Evolutionary conservation across 148 eudicot genomes (phyloP).

Genomic region (Rhododendron molle): DNA sequence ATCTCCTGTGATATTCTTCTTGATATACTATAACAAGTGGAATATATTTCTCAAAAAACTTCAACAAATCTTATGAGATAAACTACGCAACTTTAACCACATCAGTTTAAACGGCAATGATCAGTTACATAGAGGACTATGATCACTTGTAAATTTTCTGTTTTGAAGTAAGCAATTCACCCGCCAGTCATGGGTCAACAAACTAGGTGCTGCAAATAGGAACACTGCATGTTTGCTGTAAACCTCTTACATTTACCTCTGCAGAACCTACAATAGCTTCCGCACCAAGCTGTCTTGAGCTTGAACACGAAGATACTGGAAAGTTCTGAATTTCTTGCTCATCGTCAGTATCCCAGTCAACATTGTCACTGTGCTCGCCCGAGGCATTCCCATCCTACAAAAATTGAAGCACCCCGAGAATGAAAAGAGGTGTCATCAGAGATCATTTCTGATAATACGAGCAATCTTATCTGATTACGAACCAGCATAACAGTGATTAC

Average conservation of each 20-base stretch:
- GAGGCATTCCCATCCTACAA: constrained; percentile 40
- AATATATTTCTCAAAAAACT: background rate
- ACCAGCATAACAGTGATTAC: background rate
- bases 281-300: constrained; percentile 22
- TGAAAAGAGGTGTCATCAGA: background rate
- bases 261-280: constrained; percentile 18
- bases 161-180: background rate
- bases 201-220: background rate
- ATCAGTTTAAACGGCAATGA: background rate
- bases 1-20: background rate
- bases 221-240: background rate
- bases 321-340: constrained; percentile 47
- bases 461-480: background rate
- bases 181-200: background rate
- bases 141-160: background rate
- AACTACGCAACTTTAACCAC: background rate
- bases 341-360: constrained; percentile 72
- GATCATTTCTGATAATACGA: background rate
- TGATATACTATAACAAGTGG: background rate
- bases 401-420: background rate
- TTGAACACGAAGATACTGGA: constrained; percentile 20
- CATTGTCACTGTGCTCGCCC: constrained; percentile 32
- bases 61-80: background rate
- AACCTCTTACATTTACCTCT: constrained; percentile 35
- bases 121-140: background rate